Evolutionary conservation across 2,329 filamentous ascomycete genomes (phyloP), one percentile per base, ranked within the genome.

Genomic region (Cladosporium sp.): DNA sequence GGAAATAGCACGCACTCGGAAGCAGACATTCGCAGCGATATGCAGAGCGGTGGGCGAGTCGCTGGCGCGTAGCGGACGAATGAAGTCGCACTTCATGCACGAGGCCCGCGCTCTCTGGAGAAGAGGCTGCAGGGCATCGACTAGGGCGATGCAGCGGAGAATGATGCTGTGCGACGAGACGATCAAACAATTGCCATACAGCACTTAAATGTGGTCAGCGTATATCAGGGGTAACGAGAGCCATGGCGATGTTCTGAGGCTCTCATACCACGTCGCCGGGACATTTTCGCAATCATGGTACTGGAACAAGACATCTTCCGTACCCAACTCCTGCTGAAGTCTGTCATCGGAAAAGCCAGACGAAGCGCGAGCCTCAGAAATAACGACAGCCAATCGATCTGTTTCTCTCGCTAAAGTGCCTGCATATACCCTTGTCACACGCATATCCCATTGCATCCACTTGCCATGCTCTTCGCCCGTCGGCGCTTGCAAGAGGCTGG

Each of bases 401-500:
- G 43, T n/a, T 47, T 22, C 43, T 17, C 28, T 30, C 38, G 22
- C 51, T n/a, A 34, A 20, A 45, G 25, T 43, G 51, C 38, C 15
- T 57, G 55, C 55, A 57, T 19, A 20, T n/a, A 52, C 47, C 55
- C 55, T 51, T 51, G 55, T 51, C 42, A 30, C 42, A 39, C 22
- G 55, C 55, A 58, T 52, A 37, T 58, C 14, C 30, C 55, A 8
- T 15, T 43, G 40, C 55, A 39, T 52, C 55, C 55, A 58, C 47
- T 37, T 47, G 42, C n/a, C 19, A n/a, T 37, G 19, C 30, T 38
- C 20, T 25, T 12, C 7, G 42, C 9, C 17, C 28, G 12, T 38
- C 22, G 55, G 55, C 55, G 55, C 55, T 58, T 58, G 43, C 55
- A 37, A 58, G 47, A 51, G 55, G 55, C 54, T 49, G 54, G 54